Conservation (phyloP, 331 rosid species). For the Rosa hybrid region DNA sequence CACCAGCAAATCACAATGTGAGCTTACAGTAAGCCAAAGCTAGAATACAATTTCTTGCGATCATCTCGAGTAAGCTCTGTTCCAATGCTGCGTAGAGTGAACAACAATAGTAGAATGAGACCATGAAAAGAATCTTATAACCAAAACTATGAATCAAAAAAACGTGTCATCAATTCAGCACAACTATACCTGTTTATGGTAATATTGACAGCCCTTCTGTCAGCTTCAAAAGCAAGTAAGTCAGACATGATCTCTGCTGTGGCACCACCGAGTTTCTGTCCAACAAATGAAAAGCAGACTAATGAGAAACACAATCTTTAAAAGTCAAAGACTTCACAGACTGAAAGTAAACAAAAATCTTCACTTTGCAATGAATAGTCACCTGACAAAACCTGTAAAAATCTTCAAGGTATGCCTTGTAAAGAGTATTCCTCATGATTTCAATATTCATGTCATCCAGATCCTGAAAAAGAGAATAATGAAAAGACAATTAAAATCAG, state of each 20-base stretch:
- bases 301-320: constrained; percentile 20
- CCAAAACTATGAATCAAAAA: neutral
- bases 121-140: neutral
- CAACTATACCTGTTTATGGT: constrained; percentile 75
- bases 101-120: constrained; percentile 14
- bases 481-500: neutral
- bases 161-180: neutral
- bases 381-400: constrained; percentile 97
- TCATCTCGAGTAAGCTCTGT: constrained; percentile 99
- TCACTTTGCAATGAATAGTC: constrained; percentile 20
- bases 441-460: constrained; percentile 99
- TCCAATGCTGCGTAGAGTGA: constrained; percentile 68
- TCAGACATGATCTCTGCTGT: constrained; percentile 98
- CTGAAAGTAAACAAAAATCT: neutral
- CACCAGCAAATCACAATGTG: constrained; percentile 11
- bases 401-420: constrained; percentile 99
- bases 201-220: constrained; percentile 98
- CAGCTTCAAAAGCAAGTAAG: constrained; percentile 96
- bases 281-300: constrained; percentile 32
- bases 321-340: constrained; percentile 7
- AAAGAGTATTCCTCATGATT: constrained; percentile 97
- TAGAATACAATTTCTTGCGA: constrained; percentile 85
- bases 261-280: constrained; percentile 97
- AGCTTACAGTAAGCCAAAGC: constrained; percentile 92
- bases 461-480: constrained; percentile 49